These are phyloP conservation scores for Lactarius deliciosus DNA, from an alignment of 768 basidiomycete species.

Conservation along the genomic window DNA sequence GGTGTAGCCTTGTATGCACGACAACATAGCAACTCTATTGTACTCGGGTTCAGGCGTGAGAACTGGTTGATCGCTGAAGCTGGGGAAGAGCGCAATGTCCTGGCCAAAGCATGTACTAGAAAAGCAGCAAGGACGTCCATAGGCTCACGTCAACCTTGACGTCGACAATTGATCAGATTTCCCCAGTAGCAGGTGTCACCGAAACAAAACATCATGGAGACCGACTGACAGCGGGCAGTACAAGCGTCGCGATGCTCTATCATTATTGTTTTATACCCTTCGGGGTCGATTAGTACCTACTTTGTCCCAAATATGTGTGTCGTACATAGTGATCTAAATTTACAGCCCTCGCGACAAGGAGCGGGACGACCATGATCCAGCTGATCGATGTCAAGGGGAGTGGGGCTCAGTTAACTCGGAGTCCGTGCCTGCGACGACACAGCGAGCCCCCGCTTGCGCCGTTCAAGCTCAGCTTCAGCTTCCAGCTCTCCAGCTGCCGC, in stretches of 20 bases:
- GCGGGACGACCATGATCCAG: background rate
- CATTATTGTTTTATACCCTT: background rate
- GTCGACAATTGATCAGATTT: background rate
- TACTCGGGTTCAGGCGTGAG: background rate
- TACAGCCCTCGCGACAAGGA: background rate
- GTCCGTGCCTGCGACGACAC: slow-evolving; percentile 2
- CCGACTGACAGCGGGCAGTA: background rate
- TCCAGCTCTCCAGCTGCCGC: slow-evolving; percentile 57
- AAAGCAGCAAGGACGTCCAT: background rate
- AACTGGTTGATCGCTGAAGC: background rate
- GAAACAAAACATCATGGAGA: background rate
- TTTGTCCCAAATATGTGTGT: background rate
- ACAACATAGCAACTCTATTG: background rate
- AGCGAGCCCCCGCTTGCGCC: slow-evolving; percentile 37
- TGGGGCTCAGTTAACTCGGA: slow-evolving; percentile 1
- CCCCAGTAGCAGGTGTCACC: background rate
- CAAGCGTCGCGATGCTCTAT: background rate
- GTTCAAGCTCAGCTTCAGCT: slow-evolving; percentile 53
- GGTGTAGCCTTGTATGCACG: background rate
- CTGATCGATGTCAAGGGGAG: too few relatives aligned
- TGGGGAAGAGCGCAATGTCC: background rate
- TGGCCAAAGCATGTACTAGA: background rate
- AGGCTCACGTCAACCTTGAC: background rate
- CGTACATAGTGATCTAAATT: background rate
- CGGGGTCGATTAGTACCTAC: background rate